A percentile compares a stretch with the other conserved stretches of the same genome.
Conservation (phyloP, 345 rosid genomes). For the Capsella bursapastoris region DNA sequence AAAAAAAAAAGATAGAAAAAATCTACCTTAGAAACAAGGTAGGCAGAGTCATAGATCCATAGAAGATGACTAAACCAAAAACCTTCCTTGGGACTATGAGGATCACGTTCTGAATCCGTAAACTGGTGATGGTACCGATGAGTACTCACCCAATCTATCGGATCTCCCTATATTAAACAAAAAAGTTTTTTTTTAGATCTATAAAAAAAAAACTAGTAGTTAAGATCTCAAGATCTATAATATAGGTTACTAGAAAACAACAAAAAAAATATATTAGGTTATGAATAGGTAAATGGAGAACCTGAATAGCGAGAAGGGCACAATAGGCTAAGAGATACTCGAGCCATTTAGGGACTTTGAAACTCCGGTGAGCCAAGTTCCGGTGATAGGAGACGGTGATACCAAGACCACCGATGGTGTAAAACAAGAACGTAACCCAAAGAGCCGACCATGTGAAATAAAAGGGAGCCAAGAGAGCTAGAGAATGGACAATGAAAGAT, state of each 20-base stretch:
- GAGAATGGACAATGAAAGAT: constrained; percentile 63
- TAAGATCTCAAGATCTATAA: constrained; percentile 30
- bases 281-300: background rate
- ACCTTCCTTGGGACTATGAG: constrained; percentile 92
- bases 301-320: constrained; percentile 85
- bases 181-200: background rate
- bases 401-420: constrained; percentile 73
- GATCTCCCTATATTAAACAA: constrained; percentile 48
- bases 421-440: constrained; percentile 61
- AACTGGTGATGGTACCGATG: constrained; percentile 88
- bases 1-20: background rate
- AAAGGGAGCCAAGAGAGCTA: constrained; percentile 74
- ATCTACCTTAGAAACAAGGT: constrained; percentile 56
- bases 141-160: constrained; percentile 93
- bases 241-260: background rate
- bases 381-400: constrained; percentile 79
- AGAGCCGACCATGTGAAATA: constrained; percentile 74
- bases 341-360: constrained; percentile 84
- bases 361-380: constrained; percentile 78
- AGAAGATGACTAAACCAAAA: constrained; percentile 90
- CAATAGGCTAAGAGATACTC: constrained; percentile 85
- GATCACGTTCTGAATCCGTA: constrained; percentile 86
- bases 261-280: background rate
- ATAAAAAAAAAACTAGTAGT: background rate
- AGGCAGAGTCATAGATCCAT: constrained; percentile 75